Evolutionary conservation across 108 stramenopile genomes (phyloP).

Genomic region (Bacterosira constricta): DNA sequence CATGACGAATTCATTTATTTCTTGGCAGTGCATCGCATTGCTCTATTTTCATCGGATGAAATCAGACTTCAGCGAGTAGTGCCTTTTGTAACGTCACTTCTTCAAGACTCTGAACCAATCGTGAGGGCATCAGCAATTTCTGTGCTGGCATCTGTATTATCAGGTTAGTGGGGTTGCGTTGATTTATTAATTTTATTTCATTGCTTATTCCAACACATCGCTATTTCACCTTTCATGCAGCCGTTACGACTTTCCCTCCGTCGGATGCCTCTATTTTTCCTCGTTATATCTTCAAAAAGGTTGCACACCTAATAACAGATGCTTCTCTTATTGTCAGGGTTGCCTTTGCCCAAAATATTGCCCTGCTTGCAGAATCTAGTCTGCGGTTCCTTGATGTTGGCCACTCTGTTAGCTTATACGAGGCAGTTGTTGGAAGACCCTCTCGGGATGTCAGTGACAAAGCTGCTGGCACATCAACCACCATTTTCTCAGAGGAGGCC

Average conservation of each 20-base stretch:
- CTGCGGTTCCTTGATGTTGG: constrained; percentile 89
- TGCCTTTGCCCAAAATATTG: constrained; percentile 86
- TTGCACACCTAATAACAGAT: constrained; percentile 88
- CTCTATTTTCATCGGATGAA: constrained; percentile 78
- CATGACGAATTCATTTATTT: background rate
- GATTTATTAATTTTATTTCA: background rate
- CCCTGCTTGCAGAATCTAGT: constrained; percentile 83
- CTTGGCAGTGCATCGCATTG: constrained; percentile 65
- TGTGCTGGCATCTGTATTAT: constrained; percentile 70
- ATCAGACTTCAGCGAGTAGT: constrained; percentile 92
- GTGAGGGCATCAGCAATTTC: constrained; percentile 84
- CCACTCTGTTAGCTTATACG: constrained; percentile 81
- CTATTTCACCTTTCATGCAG: background rate
- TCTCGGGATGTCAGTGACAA: constrained; percentile 15
- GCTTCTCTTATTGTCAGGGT: constrained; percentile 80
- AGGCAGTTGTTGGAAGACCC: constrained; percentile 58
- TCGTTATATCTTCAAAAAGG: constrained; percentile 93
- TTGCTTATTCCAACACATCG: background rate
- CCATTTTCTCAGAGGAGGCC: constrained; percentile 33
- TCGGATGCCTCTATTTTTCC: constrained; percentile 94
- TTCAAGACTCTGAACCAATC: constrained; percentile 87
- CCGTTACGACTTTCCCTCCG: constrained; percentile 82
- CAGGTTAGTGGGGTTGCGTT: background rate
- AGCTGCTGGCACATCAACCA: background rate
- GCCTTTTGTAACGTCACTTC: constrained; percentile 79